These are phyloP conservation scores for Russula lepida DNA, from an alignment of 768 basidiomycete species.

Conservation along the genomic window DNA sequence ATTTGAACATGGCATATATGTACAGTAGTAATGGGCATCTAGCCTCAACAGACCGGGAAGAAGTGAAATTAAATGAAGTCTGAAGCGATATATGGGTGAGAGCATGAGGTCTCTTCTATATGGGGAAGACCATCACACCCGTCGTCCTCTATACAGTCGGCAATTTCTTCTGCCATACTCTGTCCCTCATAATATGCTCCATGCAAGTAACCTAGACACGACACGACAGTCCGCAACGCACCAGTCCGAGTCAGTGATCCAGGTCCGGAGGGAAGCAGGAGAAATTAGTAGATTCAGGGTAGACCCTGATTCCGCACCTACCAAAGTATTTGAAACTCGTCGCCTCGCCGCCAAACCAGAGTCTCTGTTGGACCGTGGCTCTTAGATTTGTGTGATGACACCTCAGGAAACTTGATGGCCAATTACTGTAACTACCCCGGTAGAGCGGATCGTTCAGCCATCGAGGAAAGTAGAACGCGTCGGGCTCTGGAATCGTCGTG, in stretches of 20 bases:
- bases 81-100: slow-evolving; percentile 21
- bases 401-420: slow-evolving; percentile 53
- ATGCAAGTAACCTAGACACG: slow-evolving; percentile 26
- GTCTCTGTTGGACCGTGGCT: slow-evolving; percentile 39
- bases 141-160: slow-evolving; percentile 23
- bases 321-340: slow-evolving; percentile 52
- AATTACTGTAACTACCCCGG: slow-evolving; percentile 60
- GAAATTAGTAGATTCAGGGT: background rate
- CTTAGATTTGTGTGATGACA: slow-evolving; percentile 48
- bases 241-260: background rate
- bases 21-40: background rate
- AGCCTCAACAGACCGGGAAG: no score
- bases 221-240: background rate
- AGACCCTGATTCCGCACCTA: slow-evolving; percentile 25
- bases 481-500: slow-evolving; percentile 44
- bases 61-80: slow-evolving; percentile 7
- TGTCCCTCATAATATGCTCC: slow-evolving; percentile 31
- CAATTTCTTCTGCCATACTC: slow-evolving; percentile 25
- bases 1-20: background rate
- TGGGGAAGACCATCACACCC: slow-evolving; percentile 20
- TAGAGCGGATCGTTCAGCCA: slow-evolving; percentile 48
- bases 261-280: background rate
- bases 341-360: slow-evolving; percentile 61
- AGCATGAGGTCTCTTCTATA: slow-evolving; percentile 22
- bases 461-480: slow-evolving; percentile 45